Percentiles rank a stretch among this genome's conserved stretches.
These are phyloP conservation scores for Neonectria sp. DNA, from an alignment of 2,329 filamentous ascomycete genomes.

Conservation along the genomic window DNA sequence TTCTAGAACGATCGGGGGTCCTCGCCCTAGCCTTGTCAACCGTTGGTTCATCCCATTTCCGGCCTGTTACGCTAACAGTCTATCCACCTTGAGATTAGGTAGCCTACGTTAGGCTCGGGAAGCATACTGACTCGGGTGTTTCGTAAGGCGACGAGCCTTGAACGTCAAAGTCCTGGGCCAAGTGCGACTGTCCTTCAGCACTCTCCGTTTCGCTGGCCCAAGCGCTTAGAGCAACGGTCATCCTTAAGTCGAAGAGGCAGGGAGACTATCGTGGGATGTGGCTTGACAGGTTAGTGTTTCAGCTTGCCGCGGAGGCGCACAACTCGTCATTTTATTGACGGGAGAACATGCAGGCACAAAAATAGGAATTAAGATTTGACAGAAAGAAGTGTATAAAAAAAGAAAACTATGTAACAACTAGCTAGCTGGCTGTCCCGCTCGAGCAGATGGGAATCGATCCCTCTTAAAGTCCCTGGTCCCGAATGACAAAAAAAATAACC, in stretches of 20 bases:
- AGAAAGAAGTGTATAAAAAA: slow-evolving; percentile 10
- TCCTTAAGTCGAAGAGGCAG: neutral
- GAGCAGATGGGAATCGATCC: slow-evolving; percentile 42
- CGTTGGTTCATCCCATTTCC: no score
- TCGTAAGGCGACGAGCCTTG: no score
- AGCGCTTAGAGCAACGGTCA: no score
- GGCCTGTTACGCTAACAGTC: no score
- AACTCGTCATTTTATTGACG: neutral
- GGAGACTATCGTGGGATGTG: slow-evolving; percentile 7
- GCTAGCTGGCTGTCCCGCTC: slow-evolving; percentile 42
- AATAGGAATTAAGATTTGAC: neutral
- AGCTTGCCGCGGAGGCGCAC: slow-evolving; percentile 11
- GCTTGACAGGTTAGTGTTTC: slow-evolving; percentile 28
- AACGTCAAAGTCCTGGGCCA: no score
- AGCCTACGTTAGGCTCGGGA: no score
- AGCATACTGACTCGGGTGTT: no score
- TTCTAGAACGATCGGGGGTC: no score
- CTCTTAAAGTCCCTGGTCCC: slow-evolving; percentile 43
- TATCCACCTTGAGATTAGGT: no score
- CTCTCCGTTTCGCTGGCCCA: neutral
- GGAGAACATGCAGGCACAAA: slow-evolving; percentile 7
- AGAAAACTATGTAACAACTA: slow-evolving; percentile 15
- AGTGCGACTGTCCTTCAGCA: no score
- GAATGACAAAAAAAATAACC: slow-evolving; percentile 22
- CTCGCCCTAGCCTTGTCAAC: no score